Evolutionary conservation across 768 basidiomycete genomes (phyloP), one percentile per base, ranked within the genome.

Genomic region (Gyrodon lividus): DNA sequence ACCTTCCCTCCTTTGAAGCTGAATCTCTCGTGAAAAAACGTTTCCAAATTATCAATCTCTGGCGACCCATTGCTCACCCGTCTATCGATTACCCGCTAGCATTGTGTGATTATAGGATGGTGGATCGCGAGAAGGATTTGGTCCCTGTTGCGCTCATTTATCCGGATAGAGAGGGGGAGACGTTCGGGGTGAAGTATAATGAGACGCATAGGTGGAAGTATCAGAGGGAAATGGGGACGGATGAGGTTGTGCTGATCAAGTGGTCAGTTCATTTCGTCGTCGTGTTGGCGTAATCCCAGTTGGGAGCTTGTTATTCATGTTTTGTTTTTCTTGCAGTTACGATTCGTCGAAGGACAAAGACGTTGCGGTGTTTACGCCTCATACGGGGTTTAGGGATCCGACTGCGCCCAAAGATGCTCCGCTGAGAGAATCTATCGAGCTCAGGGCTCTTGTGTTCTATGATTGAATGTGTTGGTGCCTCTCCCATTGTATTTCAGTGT

Each of bases 391-490:
- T 64, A 52, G 70, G 26, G 83, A 86, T 52, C 76, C 78, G 2
- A 68, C 70, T 1, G 82, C 79, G 4, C 82, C 81, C 1, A 60
- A 69, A 33, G 79, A 70, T 40, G 70, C 79, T 0, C 78, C 77
- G 5, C 62, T 69, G 4, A 68, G 83, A 41, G 76, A 84, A 62
- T 84, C 82, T 0, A 84, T 85, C 43, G 84, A 86, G 65, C 56
- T 86, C 20, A 66, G 83, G 24, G 77, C 82, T 8, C 72, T 86
- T 31, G 82, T 84, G n/a, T 86, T 84, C 59, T 82, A 84, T 48
- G 47, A 40, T 10, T 30, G 30, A 12, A 3, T 30, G 30, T 4
- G 30, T 5, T 26, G 24, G 24, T 26, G 5, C 6, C 24, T 4
- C 8, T 26, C 5, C 24, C 5, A 26, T 26, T 6, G 5, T 26